Evolutionary conservation across 768 basidiomycete genomes (phyloP).

Genomic region (Lactarius trivialis): DNA sequence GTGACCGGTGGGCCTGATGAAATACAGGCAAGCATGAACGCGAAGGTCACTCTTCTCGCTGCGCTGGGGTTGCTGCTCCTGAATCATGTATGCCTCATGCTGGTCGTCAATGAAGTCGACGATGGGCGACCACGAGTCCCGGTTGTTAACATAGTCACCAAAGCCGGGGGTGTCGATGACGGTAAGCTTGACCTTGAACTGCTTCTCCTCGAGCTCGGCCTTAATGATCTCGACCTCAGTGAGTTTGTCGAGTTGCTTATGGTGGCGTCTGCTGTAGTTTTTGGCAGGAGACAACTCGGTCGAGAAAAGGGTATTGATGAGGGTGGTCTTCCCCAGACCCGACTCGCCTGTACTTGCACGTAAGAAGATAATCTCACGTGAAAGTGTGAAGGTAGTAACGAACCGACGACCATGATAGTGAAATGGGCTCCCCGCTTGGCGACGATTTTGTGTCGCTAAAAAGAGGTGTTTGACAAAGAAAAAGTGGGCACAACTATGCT

Average conservation of each 20-base stretch:
- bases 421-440: conserved; percentile 96
- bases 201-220: conserved; percentile 97
- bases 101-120: conserved; percentile 98
- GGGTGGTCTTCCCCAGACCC: conserved; percentile 92
- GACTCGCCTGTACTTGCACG: conserved; percentile 66
- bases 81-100: conserved; percentile 92
- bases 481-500: conserved; percentile 26
- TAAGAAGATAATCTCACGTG: conserved; percentile 1
- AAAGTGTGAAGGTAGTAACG: conserved; percentile 28
- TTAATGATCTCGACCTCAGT: conserved; percentile 99
- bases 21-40: conserved; percentile 96
- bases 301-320: conserved; percentile 98
- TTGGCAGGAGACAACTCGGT: conserved; percentile 90
- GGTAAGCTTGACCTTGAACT: conserved; percentile 98
- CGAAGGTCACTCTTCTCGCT: conserved; percentile 90
- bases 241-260: conserved; percentile 97
- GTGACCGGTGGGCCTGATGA: conserved; percentile 93
- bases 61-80: conserved; percentile 98
- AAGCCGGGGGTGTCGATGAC: conserved; percentile 99
- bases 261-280: conserved; percentile 82
- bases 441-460: conserved; percentile 96
- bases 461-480: conserved; percentile 10
- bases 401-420: conserved; percentile 99
- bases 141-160: conserved; percentile 99
- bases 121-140: conserved; percentile 96